phyloP scores from a whole-genome alignment of 2,329 filamentous ascomycete species.

The Exophiala aquamarina region DNA sequence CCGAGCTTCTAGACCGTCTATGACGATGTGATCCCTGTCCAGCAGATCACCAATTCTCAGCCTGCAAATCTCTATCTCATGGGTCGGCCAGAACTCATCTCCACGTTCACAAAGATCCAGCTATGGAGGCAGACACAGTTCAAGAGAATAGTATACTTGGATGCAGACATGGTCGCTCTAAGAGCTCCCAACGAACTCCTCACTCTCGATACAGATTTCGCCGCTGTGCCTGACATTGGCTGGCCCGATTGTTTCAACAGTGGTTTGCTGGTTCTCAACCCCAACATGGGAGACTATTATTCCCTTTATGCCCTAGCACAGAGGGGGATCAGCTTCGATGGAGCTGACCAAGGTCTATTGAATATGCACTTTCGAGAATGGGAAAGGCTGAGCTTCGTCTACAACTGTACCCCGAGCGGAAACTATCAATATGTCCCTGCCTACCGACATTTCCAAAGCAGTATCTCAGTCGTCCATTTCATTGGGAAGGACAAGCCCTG shows the following conservation, averaged over 20 bases:
- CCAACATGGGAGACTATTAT: slow-evolving; percentile 84
- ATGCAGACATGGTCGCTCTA: slow-evolving; percentile 89
- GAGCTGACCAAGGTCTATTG: slow-evolving; percentile 90
- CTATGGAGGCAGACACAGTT: slow-evolving; percentile 92
- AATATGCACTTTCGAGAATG: slow-evolving; percentile 91
- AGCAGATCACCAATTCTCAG: slow-evolving; percentile 71
- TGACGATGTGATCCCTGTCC: slow-evolving; percentile 84
- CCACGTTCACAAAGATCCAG: slow-evolving; percentile 94
- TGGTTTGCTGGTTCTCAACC: slow-evolving; percentile 90
- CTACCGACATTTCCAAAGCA: slow-evolving; percentile 87
- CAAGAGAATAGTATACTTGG: slow-evolving; percentile 88
- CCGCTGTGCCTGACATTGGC: slow-evolving; percentile 87
- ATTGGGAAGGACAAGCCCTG: slow-evolving; percentile 92
- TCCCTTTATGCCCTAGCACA: slow-evolving; percentile 81
- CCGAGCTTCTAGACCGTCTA: slow-evolving; percentile 65
- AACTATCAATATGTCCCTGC: slow-evolving; percentile 98
- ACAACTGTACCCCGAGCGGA: slow-evolving; percentile 94
- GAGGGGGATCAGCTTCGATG: slow-evolving; percentile 89
- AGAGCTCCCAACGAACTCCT: slow-evolving; percentile 93
- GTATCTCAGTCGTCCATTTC: slow-evolving; percentile 89
- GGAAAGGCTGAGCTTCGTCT: slow-evolving; percentile 88
- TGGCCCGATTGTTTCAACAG: slow-evolving; percentile 99
- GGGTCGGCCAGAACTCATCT: slow-evolving; percentile 85
- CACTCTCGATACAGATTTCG: slow-evolving; percentile 59
- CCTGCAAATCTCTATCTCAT: slow-evolving; percentile 87